These are phyloP conservation scores for Plantago elongata DNA, from an alignment of 257 asterid species.

Conservation along the genomic window DNA sequence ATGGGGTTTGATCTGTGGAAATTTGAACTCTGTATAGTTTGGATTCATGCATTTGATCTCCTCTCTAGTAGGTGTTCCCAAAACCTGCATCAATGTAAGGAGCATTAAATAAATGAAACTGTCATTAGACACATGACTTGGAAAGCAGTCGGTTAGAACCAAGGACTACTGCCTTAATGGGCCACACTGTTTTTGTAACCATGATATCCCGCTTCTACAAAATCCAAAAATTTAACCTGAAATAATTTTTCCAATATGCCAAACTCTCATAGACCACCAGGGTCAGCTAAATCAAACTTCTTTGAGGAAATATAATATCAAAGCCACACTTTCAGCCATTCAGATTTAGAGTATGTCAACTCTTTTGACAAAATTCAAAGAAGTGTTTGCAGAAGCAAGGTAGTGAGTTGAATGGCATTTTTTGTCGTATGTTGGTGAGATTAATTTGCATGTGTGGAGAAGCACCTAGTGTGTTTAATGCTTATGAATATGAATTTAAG, in stretches of 20 bases:
- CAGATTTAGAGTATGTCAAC: no score
- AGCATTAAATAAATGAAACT: conserved; percentile 9
- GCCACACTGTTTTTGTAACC: background rate
- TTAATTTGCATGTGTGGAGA: no score
- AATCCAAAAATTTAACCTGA: background rate
- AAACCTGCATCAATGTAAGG: conserved; percentile 51
- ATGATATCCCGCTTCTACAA: background rate
- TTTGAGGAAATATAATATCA: conserved; percentile 6
- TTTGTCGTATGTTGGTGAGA: no score
- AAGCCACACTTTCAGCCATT: conserved; percentile 6
- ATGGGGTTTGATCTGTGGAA: conserved; percentile 96
- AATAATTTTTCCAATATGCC: background rate
- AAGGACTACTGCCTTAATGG: no score
- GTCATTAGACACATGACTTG: background rate
- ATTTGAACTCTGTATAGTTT: conserved; percentile 84
- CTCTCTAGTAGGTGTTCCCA: conserved; percentile 98
- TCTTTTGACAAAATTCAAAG: no score
- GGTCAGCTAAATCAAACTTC: background rate
- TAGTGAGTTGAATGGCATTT: no score
- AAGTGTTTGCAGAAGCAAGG: no score
- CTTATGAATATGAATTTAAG: background rate
- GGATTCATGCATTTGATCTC: conserved; percentile 98
- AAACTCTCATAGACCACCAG: background rate
- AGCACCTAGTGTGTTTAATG: no score
- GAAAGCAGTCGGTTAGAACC: background rate